Evolutionary conservation across 2,329 filamentous ascomycete genomes (phyloP).

Genomic region (Corynespora cassiicola): DNA sequence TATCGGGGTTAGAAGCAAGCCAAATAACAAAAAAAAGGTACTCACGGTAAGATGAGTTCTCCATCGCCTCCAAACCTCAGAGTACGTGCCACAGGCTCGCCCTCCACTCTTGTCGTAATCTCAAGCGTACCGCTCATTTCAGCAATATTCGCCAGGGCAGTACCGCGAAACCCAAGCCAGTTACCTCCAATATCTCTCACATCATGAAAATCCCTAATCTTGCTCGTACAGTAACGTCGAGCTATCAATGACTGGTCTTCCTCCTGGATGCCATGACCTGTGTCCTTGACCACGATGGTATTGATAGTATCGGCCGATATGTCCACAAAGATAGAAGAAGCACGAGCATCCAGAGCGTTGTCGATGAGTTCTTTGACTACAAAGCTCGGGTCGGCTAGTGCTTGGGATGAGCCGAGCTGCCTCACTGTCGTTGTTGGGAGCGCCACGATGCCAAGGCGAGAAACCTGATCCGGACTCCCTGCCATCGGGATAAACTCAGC

Average conservation of each 20-base stretch:
- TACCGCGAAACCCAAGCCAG: conserved; percentile 77
- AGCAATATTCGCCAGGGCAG: conserved; percentile 72
- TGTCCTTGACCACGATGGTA: conserved; percentile 68
- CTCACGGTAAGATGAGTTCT: conserved; percentile 52
- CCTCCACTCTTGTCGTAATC: conserved; percentile 68
- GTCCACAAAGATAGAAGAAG: conserved; percentile 69
- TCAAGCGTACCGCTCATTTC: conserved; percentile 62
- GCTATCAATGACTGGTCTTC: conserved; percentile 69
- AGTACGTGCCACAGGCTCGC: conserved; percentile 64
- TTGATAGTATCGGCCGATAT: conserved; percentile 73
- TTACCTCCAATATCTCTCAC: conserved; percentile 62
- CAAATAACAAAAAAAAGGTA: not conserved
- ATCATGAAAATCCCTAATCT: conserved; percentile 70
- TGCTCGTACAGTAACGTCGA: conserved; percentile 75
- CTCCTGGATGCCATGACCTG: conserved; percentile 72
- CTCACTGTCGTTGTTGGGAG: conserved; percentile 54
- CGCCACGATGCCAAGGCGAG: conserved; percentile 42
- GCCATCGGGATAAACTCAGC: too few species aligned
- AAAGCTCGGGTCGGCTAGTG: conserved; percentile 65
- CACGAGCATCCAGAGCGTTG: conserved; percentile 76
- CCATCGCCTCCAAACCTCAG: conserved; percentile 61
- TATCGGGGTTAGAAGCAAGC: conserved; percentile 10
- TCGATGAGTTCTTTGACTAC: conserved; percentile 80
- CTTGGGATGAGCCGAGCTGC: conserved; percentile 66
- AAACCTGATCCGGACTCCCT: conserved; percentile 4